These are phyloP conservation scores for Canna indica DNA, from an alignment of 176 grass and related monocot species.

Conservation along the genomic window DNA sequence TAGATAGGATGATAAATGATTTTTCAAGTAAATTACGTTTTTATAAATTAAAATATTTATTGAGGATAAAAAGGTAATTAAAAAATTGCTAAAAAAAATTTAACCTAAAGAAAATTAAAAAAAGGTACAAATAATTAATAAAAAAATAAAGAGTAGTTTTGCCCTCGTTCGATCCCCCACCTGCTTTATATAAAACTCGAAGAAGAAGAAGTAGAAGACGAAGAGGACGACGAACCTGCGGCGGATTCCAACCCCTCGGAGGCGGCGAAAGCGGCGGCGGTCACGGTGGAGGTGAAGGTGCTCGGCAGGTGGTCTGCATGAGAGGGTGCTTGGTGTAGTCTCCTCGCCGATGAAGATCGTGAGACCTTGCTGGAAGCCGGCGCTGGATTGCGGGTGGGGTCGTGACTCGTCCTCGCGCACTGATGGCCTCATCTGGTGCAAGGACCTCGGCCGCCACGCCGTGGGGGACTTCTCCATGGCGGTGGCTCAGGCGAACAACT, in stretches of 20 bases:
- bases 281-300: neutral
- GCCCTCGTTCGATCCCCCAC: too few species aligned
- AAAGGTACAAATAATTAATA: neutral
- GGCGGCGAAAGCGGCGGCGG: too few species aligned
- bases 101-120: neutral
- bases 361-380: constrained; percentile 42
- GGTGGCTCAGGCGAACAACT: constrained; percentile 60
- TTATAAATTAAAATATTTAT: too few species aligned
- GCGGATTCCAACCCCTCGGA: neutral
- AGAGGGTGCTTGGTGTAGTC: constrained; percentile 3
- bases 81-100: neutral
- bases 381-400: neutral
- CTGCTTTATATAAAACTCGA: too few species aligned
- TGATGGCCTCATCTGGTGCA: constrained; percentile 71
- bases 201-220: neutral
- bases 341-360: constrained; percentile 34
- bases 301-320: neutral
- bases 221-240: neutral
- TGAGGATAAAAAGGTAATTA: too few species aligned
- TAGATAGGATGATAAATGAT: too few species aligned
- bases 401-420: constrained; percentile 18
- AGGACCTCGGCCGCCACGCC: constrained; percentile 47
- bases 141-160: too few species aligned
- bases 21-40: too few species aligned
- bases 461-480: constrained; percentile 77